Percentiles rank a stretch among this genome's conserved stretches.
Conservation (phyloP, 306 rosid genomes). For the Cicer cuneatum region DNA sequence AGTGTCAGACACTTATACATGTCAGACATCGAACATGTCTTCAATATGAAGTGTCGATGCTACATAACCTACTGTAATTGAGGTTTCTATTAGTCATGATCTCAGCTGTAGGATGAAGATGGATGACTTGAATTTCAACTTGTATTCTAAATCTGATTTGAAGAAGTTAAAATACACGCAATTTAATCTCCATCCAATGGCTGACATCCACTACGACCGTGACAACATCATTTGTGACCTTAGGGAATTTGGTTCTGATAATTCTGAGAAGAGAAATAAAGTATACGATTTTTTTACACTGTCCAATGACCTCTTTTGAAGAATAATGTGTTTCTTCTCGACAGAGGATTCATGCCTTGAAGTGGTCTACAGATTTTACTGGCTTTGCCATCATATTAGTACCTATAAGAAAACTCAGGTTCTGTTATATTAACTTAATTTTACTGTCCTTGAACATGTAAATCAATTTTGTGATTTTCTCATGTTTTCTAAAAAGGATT, state of each 20-base stretch:
- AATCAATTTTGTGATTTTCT: neutral
- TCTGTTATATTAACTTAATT: conserved; percentile 32
- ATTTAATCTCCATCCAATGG: neutral
- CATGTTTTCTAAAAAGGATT: neutral
- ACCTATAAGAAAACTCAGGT: conserved; percentile 91
- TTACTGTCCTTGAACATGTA: neutral
- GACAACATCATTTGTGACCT: neutral
- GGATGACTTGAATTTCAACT: neutral
- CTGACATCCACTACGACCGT: neutral
- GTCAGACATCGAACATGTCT: neutral
- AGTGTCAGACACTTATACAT: neutral
- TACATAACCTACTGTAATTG: neutral
- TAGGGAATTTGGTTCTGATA: neutral
- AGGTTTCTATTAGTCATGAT: neutral
- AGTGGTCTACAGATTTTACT: conserved; percentile 86
- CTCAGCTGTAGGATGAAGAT: neutral
- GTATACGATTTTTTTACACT: neutral
- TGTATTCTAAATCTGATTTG: neutral
- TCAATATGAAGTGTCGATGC: neutral
- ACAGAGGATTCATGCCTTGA: conserved; percentile 91
- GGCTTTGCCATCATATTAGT: conserved; percentile 92
- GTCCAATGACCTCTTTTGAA: neutral
- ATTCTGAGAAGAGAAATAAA: neutral
- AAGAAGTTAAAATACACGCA: neutral
- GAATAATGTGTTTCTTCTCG: conserved; percentile 39